phyloP scores from a whole-genome alignment of 805 yeast species.

The Jamesozyma rosinii region DNA sequence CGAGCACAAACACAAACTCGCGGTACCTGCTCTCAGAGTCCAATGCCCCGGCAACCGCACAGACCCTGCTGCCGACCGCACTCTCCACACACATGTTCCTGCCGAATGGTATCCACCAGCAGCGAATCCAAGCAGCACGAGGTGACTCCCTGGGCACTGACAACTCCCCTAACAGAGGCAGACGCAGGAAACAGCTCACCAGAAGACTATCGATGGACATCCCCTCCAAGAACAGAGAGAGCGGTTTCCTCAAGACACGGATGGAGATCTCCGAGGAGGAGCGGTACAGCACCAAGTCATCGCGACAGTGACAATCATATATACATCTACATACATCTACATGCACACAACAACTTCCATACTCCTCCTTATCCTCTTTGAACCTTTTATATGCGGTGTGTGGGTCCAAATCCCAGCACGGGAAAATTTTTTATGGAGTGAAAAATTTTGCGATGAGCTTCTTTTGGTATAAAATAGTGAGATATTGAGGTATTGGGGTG shows the following conservation, averaged over 20 bases:
- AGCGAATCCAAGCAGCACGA: slow-evolving; percentile 18
- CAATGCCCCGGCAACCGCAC: slow-evolving; percentile 53
- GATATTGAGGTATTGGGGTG: too few relatives aligned
- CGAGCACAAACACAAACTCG: slow-evolving; percentile 3
- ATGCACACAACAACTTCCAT: too few relatives aligned
- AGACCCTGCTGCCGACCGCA: slow-evolving; percentile 51
- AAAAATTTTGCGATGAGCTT: slow-evolving; percentile 11
- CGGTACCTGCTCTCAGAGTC: slow-evolving; percentile 35
- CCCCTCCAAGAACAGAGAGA: slow-evolving; percentile 24
- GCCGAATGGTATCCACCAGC: slow-evolving; percentile 36
- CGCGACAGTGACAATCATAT: neutral
- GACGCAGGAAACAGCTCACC: neutral
- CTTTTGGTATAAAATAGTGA: neutral
- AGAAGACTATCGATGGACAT: slow-evolving; percentile 29
- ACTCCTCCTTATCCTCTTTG: too few relatives aligned
- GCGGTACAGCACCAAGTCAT: neutral
- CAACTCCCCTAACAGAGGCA: neutral
- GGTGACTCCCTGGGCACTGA: neutral
- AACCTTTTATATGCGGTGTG: neutral
- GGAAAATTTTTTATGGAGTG: neutral
- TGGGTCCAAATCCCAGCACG: neutral
- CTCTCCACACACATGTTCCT: slow-evolving; percentile 52
- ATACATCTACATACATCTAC: neutral
- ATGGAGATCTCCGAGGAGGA: slow-evolving; percentile 18
- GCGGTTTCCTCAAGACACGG: slow-evolving; percentile 24